A percentile compares a stretch with the other conserved stretches of the same genome.
Evolutionary conservation across 2,329 filamentous ascomycete species (phyloP).

Genomic region (Claviceps africana): DNA sequence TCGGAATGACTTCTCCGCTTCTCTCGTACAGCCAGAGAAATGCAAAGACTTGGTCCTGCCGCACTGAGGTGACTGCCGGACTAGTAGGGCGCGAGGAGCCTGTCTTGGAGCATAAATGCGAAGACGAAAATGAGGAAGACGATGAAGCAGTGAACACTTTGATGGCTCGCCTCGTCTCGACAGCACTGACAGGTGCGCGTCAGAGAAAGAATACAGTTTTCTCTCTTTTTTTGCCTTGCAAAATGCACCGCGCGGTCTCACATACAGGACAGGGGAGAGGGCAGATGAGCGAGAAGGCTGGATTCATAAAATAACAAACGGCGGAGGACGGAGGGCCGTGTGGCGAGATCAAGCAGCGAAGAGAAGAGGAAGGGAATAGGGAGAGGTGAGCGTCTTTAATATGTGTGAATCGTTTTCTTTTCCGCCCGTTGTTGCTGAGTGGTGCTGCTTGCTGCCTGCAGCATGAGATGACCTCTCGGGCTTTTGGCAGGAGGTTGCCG

Average conservation of each 20-base stretch:
- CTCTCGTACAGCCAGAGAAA: not conserved
- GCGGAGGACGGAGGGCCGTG: no score
- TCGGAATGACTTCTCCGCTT: not conserved
- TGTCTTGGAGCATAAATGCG: not conserved
- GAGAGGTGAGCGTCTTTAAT: not conserved
- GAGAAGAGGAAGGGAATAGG: not conserved
- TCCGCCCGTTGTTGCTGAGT: not conserved
- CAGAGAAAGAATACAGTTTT: not conserved
- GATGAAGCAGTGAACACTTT: not conserved
- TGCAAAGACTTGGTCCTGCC: not conserved
- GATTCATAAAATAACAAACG: no score
- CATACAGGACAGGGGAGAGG: no score
- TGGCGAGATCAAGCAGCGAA: not conserved
- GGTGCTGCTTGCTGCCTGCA: not conserved
- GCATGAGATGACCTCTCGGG: not conserved
- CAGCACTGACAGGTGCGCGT: not conserved
- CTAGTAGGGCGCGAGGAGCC: not conserved
- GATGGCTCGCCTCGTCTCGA: not conserved
- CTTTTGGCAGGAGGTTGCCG: not conserved
- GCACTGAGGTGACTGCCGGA: not conserved
- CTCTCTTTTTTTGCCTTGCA: not conserved
- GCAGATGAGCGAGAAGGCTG: no score
- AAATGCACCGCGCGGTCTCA: no score
- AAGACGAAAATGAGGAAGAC: not conserved
- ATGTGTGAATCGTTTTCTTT: not conserved